Evolutionary conservation across 768 basidiomycete genomes (phyloP), one percentile per base, ranked within the genome.

Genomic region (Hygrophorus pudorinus): DNA sequence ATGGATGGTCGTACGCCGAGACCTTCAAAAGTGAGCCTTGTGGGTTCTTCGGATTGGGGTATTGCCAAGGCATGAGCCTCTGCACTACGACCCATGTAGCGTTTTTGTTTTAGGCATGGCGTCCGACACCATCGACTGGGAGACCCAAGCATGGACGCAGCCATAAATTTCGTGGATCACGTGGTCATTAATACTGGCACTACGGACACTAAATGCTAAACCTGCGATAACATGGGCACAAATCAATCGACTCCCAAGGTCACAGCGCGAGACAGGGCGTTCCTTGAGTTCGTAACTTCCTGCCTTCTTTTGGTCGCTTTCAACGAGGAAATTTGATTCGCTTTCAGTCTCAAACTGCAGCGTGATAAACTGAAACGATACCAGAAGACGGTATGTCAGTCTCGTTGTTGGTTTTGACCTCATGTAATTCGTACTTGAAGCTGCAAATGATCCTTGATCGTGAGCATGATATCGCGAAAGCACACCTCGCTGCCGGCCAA

Each of bases 351-450:
- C 52, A 98, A 99, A 65, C 63, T 96, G 37, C 96, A 99, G 61
- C 75, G 96, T 28, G 96, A 99, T 65, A 97, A 93, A 62, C 66
- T 99, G 49, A 85, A 77, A 60, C 88, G 93, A 60, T 99, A 98
- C 58, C 96, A 94, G 75, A 89, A 81, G 70, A 84, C 84, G 75
- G 94, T 88, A 46, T 21, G 71, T 37, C 41, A 41, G 24, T 44
- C 27, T 36, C 13, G 18, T 20, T 3, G 5, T 16, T n/a, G 8
- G 13, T 42, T 17, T 13, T n/a, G 18, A 9, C 20, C 9, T n/a
- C 17, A 14, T 34, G 12, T 16, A 14, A 8, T 28, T 38, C 11
- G 17, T 16, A 1, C 16, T 17, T 9, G n/a, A 47, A 97, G 94
- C 83, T 97, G 48, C 87, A 97, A 71, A 70, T 66, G 29, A 67